phyloP scores from a whole-genome alignment of 352 stramenopile genomes.

The Pythium rhizo-oryzae region DNA sequence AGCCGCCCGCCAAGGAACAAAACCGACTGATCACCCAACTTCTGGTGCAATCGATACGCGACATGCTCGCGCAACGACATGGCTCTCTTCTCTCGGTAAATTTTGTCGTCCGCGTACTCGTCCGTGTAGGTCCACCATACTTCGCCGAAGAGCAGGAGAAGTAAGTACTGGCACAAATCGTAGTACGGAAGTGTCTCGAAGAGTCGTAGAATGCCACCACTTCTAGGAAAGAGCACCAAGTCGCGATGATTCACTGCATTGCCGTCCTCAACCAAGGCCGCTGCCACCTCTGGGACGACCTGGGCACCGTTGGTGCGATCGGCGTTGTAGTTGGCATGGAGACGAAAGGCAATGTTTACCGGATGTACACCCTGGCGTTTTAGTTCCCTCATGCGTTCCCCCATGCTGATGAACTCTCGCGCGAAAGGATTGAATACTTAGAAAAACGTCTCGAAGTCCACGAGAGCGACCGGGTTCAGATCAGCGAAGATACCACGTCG shows the following conservation, averaged over 20 bases:
- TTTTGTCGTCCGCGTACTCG: neutral
- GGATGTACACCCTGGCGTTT: neutral
- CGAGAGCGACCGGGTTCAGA: neutral
- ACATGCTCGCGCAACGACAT: constrained; percentile 14
- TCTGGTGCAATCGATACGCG: constrained; percentile 16
- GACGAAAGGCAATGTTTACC: neutral
- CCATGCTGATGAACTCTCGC: constrained; percentile 12
- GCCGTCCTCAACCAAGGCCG: constrained; percentile 9
- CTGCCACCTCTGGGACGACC: constrained; percentile 6
- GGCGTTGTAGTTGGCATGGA: neutral
- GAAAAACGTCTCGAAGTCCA: constrained; percentile 15
- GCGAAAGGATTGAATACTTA: constrained; percentile 11
- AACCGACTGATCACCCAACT: neutral
- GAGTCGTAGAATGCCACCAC: neutral
- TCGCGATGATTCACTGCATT: constrained; percentile 13
- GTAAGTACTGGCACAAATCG: constrained; percentile 11
- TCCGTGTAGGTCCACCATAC: constrained; percentile 11
- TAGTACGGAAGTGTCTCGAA: constrained; percentile 17
- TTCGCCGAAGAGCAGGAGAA: constrained; percentile 11
- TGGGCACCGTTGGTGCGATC: neutral
- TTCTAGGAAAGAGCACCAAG: constrained; percentile 1
- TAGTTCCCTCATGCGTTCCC: neutral
- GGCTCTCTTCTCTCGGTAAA: neutral
- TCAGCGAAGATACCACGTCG: neutral
- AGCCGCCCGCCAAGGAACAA: constrained; percentile 7